Base-by-base conservation (phyloP, 2,329 filamentous ascomycete species). In the Botrytis hyacinthi region DNA sequence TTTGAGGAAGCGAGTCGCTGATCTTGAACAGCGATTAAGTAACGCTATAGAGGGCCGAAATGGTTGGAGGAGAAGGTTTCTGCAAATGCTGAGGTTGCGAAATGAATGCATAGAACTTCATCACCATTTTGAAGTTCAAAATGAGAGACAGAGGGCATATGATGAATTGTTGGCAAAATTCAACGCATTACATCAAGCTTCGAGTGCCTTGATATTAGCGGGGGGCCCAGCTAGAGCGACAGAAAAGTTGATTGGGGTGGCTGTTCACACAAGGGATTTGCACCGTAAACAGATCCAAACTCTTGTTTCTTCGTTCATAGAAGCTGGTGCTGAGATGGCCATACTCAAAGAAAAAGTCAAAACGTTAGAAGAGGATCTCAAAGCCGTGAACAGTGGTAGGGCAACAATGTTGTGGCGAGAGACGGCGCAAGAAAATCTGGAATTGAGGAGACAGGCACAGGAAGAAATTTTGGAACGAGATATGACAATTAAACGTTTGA, bases 391-490 rank as follows among this genome's bases (percentile, higher is more conserved):
- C 32, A 7, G 59, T 37, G 70, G 70, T 8, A 54, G 37, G 18
- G 37, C 62, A 35, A 42, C 40, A 18, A 42, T 54, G 20, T n/a
- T 72, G 8, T 66, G 61, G 46, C 32, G 48, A 54, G 12, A 51
- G 9, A 63, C 29, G 22, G 44, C n/a, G 14, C 26, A 42, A 12
- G 37, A 72, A 18, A 35, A 66, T 26, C 26, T 35, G 5, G 46
- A 40, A 54, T 51, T 71, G 22, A 61, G 22, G n/a, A 65, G 29
- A 16, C 14, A 32, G 3, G 26, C 60, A 29, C 5, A 48, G 16
- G 59, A 71, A 22, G 48, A 54, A 22, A 68, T 68, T 29, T 42
- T 54, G 48, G 48, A 68, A 29, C 35, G 66, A 20, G 66, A 68
- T 14, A 1, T 57, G n/a, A 57, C 54, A 40, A 57, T 57, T 18